A percentile compares a stretch with the other conserved stretches of the same genome.
These are phyloP conservation scores for Lentinula guzmanii DNA, from an alignment of 768 basidiomycete species.

Conservation along the genomic window DNA sequence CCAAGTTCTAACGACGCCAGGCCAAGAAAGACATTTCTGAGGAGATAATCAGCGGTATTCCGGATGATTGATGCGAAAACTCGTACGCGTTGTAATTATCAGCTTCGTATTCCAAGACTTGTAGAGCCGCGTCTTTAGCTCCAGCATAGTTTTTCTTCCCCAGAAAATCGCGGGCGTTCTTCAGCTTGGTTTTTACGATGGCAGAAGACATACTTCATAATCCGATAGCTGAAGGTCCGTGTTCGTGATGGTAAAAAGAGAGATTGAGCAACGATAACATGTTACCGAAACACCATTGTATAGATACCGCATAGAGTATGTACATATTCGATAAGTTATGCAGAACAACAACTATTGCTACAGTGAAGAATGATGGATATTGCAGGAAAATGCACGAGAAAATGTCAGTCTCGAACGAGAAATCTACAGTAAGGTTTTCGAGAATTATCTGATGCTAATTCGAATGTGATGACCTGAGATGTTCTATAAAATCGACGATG, in stretches of 20 bases:
- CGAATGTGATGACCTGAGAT: slow-evolving; percentile 26
- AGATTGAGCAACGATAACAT: not conserved
- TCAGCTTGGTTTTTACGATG: slow-evolving; percentile 67
- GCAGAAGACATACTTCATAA: slow-evolving; percentile 26
- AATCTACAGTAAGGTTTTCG: not conserved
- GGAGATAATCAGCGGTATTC: not conserved
- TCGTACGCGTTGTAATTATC: slow-evolving; percentile 86
- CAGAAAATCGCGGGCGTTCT: slow-evolving; percentile 70
- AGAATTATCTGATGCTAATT: not conserved
- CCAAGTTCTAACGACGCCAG: slow-evolving; percentile 74
- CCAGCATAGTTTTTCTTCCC: slow-evolving; percentile 66
- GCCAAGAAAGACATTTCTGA: slow-evolving; percentile 81
- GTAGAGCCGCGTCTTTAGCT: slow-evolving; percentile 61
- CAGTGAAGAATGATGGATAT: not conserved
- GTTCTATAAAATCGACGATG: slow-evolving; percentile 70
- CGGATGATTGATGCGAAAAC: not conserved
- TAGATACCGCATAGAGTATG: no score
- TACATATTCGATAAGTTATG: not conserved
- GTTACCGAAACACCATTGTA: no score
- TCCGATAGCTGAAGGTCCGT: not conserved
- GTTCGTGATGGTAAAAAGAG: not conserved
- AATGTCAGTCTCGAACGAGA: not conserved
- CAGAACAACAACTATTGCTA: not conserved
- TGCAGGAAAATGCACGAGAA: not conserved
- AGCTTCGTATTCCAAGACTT: slow-evolving; percentile 69